Evolutionary conservation across 1,284 basidiomycete species (phyloP).

Genomic region (Rhodotorula sp.): DNA sequence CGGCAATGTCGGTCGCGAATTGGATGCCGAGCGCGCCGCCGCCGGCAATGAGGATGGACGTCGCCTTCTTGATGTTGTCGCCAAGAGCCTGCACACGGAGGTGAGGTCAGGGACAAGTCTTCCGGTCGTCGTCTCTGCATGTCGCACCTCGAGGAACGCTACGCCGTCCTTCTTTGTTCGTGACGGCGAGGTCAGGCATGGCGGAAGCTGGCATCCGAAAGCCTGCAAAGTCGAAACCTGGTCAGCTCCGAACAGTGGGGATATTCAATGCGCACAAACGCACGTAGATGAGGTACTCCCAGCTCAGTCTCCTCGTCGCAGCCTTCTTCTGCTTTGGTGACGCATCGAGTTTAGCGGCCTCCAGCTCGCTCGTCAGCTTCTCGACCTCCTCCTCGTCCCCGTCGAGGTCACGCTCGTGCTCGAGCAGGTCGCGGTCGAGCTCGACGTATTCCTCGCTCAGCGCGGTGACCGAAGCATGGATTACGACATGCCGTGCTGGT

Average conservation of each 20-base stretch:
- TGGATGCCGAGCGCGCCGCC: slow-evolving; percentile 59
- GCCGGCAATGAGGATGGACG: slow-evolving; percentile 54
- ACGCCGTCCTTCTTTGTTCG: slow-evolving; percentile 49
- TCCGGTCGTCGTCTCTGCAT: neutral
- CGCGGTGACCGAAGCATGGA: slow-evolving; percentile 37
- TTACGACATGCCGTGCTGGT: slow-evolving; percentile 24
- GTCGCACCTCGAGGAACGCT: slow-evolving; percentile 25
- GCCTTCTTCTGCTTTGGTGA: slow-evolving; percentile 24
- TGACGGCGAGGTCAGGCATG: slow-evolving; percentile 24
- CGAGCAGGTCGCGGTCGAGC: slow-evolving; percentile 43
- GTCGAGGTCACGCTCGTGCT: slow-evolving; percentile 35
- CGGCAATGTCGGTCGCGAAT: slow-evolving; percentile 69
- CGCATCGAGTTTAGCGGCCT: slow-evolving; percentile 29
- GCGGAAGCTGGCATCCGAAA: slow-evolving; percentile 39
- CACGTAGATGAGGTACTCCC: slow-evolving; percentile 54
- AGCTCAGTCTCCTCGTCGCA: slow-evolving; percentile 44
- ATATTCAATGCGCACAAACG: slow-evolving; percentile 9
- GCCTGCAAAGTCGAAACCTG: slow-evolving; percentile 9
- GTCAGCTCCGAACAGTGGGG: neutral
- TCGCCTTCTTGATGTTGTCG: slow-evolving; percentile 48
- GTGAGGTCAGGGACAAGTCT: neutral
- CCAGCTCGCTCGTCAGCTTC: slow-evolving; percentile 32
- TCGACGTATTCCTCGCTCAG: slow-evolving; percentile 41
- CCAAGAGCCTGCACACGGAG: slow-evolving; percentile 45
- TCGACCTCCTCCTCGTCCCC: slow-evolving; percentile 34